phyloP scores from a whole-genome alignment of 148 eudicot species.

The Cornus controversa region DNA sequence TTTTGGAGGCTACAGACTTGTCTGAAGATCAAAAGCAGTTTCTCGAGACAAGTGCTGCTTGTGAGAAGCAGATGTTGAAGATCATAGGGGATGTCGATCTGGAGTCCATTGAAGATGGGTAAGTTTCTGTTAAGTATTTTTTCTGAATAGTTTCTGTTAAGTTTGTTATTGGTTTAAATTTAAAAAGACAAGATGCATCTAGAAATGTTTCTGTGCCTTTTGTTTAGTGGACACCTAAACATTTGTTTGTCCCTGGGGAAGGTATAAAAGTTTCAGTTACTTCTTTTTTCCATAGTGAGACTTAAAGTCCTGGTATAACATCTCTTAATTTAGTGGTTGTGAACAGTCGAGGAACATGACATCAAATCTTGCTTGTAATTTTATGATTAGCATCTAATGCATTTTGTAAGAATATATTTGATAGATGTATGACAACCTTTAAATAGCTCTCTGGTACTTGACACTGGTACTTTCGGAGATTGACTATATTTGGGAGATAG shows the following conservation, averaged over 20 bases:
- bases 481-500: neutral
- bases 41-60: conserved; percentile 74
- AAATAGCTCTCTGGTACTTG: neutral
- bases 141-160: conserved; percentile 19
- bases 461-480: neutral
- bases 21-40: conserved; percentile 84
- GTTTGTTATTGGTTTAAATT: neutral
- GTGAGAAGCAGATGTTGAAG: conserved; percentile 84
- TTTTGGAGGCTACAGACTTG: conserved; percentile 65
- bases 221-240: neutral
- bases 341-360: neutral
- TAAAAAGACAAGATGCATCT: neutral
- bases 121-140: conserved; percentile 16
- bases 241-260: neutral
- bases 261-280: too few species aligned
- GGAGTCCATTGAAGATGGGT: conserved; percentile 81
- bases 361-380: neutral
- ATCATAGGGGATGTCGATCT: conserved; percentile 66
- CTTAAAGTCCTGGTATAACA: neutral
- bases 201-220: neutral
- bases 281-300: neutral
- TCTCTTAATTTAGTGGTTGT: too few species aligned
- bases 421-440: neutral
- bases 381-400: neutral
- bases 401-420: neutral